Base-by-base conservation (phyloP, 202 grass and related monocot species). In the Cymbopogon flexuosus region DNA sequence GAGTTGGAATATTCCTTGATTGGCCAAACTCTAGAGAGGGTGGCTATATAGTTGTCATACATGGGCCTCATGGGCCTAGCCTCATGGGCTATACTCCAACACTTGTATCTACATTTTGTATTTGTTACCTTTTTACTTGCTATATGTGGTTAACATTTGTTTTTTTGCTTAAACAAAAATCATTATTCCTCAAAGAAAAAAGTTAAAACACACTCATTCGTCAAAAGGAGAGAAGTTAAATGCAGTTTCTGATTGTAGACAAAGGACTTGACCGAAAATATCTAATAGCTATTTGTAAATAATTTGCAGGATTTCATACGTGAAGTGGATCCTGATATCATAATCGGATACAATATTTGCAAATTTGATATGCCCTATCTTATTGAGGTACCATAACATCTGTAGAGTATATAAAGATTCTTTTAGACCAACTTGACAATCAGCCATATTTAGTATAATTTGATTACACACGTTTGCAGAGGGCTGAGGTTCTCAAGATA, bases 351-450 rank as follows among this genome's bases (percentile, higher is more conserved):
- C 72, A 98, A 98, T 36, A 98, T 98, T 34, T 94, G 95, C 86
- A 98, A 98, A 89, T 98, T 94, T 89, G 94, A 97, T 56, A 71
- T 97, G 65, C 94, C 94, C 39, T 97, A 97, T 90, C 94, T 97
- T 85, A 87, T 97, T 12, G 90, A 97, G 86, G 94, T 97, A 33
- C 43, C 62, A 1, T 2, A 76, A 41, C 16, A 76, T 74, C 57
- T 31, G 14, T 77, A 7, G 65, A 79, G 13, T 72, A 40, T 46
- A 4, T 41, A n/a, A n/a, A 64, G 0, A 35, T 57, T 84, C 70
- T 76, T 81, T 64, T 73, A 84, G 36, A 10, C 14, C 9, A 63
- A 80, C 60, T 18, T 47, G 12, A 34, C 33, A 84, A 70, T 47
- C 72, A 70, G 1, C 12, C 60, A 66, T 83, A 60, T 81, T 79